phyloP scores from a whole-genome alignment of 2,329 filamentous ascomycete species.

The Arachnomyces sp. region DNA sequence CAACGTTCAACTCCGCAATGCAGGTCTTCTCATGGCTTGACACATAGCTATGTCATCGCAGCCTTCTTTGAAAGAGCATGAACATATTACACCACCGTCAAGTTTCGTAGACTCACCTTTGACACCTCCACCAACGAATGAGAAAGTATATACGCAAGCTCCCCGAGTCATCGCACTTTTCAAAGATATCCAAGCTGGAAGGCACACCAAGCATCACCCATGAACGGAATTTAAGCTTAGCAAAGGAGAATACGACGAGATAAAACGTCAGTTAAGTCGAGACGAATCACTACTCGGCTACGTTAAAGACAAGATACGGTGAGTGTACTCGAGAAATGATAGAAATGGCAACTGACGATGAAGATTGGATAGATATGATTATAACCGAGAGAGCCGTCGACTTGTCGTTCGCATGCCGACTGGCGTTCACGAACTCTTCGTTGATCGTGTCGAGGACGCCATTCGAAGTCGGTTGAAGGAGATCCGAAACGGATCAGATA shows the following conservation, averaged over 20 bases:
- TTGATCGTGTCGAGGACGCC: constrained; percentile 2
- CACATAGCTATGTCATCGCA: too few species aligned
- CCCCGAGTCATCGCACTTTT: too few species aligned
- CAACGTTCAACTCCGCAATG: too few species aligned
- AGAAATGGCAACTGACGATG: too few species aligned
- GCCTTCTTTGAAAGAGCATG: too few species aligned
- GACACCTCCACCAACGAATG: constrained; percentile 8
- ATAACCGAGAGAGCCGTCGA: too few species aligned
- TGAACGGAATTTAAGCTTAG: constrained; percentile 2
- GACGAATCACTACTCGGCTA: constrained; percentile 1
- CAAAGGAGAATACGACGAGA: constrained; percentile 1
- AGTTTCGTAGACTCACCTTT: constrained; percentile 1
- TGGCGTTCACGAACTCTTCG: constrained; percentile 5
- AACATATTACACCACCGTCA: constrained; percentile 5
- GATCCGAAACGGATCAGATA: constrained; percentile 9
- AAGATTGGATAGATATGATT: too few species aligned
- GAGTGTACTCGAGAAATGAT: background rate
- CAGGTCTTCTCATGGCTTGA: too few species aligned
- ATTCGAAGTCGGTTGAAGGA: constrained; percentile 7
- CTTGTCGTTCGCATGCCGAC: constrained; percentile 4
- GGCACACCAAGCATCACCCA: background rate
- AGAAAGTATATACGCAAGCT: background rate
- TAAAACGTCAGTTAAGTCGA: constrained; percentile 3
- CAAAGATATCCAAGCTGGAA: background rate
- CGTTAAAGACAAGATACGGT: constrained; percentile 6